Conservation (phyloP, 1,139 yeast species). For the Candida pseudoviswanathii region DNA sequence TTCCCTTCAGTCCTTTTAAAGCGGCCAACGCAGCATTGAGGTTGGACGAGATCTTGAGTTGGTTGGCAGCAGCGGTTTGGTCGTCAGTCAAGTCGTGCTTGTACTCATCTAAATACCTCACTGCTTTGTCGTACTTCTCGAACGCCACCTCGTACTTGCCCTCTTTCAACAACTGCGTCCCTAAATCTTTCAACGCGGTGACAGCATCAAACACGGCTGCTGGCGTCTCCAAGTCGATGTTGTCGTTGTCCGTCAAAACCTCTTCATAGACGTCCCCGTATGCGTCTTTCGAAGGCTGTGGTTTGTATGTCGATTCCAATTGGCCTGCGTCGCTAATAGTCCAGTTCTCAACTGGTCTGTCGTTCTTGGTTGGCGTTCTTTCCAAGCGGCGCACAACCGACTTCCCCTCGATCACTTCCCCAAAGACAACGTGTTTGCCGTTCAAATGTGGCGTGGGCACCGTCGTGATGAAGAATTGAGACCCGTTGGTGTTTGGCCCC, state of each 20-base stretch:
- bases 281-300: too few species aligned
- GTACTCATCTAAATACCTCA: conserved; percentile 66
- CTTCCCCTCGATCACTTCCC: conserved; percentile 82
- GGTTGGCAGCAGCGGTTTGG: too few species aligned
- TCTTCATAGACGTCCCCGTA: conserved; percentile 87
- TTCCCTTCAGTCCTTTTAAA: conserved; percentile 60
- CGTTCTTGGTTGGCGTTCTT: conserved; percentile 61
- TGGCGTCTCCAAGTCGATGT: conserved; percentile 59
- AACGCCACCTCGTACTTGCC: conserved; percentile 60
- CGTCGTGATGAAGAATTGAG: conserved; percentile 92
- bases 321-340: conserved; percentile 83
- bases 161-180: conserved; percentile 71
- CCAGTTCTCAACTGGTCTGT: conserved; percentile 67
- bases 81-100: conserved; percentile 53
- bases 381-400: conserved; percentile 80
- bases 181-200: conserved; percentile 70
- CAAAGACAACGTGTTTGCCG: conserved; percentile 96
- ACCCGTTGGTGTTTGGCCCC: conserved; percentile 94
- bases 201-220: conserved; percentile 70
- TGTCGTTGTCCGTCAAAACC: conserved; percentile 70
- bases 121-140: conserved; percentile 72
- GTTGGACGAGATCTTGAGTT: conserved; percentile 63
- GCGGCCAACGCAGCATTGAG: conserved; percentile 79
- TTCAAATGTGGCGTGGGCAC: conserved; percentile 82
- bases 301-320: too few species aligned